These are phyloP conservation scores for Mikania micrantha DNA, from an alignment of 129 eudicot genomes.

Conservation along the genomic window DNA sequence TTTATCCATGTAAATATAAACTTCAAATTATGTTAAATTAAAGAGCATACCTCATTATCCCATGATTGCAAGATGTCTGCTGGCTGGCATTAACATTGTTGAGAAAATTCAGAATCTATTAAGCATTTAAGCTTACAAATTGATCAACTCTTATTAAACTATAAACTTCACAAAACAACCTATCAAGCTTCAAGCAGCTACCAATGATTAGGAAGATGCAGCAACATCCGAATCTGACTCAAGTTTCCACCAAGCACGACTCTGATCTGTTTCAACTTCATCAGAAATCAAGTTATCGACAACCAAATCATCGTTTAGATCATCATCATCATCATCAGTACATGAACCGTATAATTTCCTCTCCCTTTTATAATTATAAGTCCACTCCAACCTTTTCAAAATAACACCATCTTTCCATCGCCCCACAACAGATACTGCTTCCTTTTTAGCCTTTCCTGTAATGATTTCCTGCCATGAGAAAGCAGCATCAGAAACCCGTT, in stretches of 20 bases:
- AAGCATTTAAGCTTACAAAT: background rate
- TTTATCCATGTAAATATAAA: background rate
- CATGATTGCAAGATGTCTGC: background rate
- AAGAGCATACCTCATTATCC: slow-evolving; percentile 1
- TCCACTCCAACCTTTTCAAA: slow-evolving; percentile 70
- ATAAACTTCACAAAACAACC: background rate
- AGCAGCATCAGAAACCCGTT: slow-evolving; percentile 62
- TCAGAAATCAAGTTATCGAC: slow-evolving; percentile 17
- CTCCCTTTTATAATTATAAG: slow-evolving; percentile 47
- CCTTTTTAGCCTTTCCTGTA: slow-evolving; percentile 66
- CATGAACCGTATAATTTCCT: slow-evolving; percentile 15
- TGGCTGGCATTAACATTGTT: background rate
- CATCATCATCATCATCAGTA: slow-evolving; percentile 26
- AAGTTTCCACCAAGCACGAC: slow-evolving; percentile 60
- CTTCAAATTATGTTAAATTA: background rate
- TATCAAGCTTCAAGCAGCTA: background rate
- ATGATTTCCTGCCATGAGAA: slow-evolving; percentile 84
- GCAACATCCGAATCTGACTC: slow-evolving; percentile 31
- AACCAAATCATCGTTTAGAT: slow-evolving; percentile 5
- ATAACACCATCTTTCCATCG: slow-evolving; percentile 72
- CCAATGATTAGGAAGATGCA: slow-evolving; percentile 1
- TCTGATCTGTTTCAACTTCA: slow-evolving; percentile 27
- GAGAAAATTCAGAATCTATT: background rate
- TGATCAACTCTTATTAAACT: background rate
- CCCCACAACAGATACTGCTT: slow-evolving; percentile 56